Evolutionary conservation across 768 basidiomycete species (phyloP), one percentile per base, ranked within the genome.

Genomic region (Panaeolus papilionaceus): DNA sequence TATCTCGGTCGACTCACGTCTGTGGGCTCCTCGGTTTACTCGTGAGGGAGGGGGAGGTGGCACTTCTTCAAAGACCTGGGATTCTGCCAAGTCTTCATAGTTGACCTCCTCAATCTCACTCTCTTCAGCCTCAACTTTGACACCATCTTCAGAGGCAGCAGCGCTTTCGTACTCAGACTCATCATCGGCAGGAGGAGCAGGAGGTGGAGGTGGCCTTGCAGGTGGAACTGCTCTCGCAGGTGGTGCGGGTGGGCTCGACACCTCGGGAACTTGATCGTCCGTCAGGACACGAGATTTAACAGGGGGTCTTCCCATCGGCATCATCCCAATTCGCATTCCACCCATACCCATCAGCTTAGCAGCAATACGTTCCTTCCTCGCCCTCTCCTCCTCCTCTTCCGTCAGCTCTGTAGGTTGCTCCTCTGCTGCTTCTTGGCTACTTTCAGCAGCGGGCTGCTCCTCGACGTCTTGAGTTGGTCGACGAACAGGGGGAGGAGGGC

Each of bases 61-160:
- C 3, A 78, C 78, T 63, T 84, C 83, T 65, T 85, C 85, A 63
- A 83, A 82, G 40, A 79, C 83, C 64, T 86, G 54, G 8, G 68
- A 82, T 63, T 79, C 77, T 28, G 80, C 84, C 28, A 58, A 58
- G 69, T 90, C 89, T 40, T 88, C 86, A 67, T 89, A 82, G 9
- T 77, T 80, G 9, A 90, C 85, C 70, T 92, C 90, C 70, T 92
- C 91, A 14, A 88, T 79, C 73, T 92, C 90, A 68, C 89, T 92
- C 71, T 92, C 91, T 72, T 92, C 90, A 6, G 84, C 86, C 67
- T 92, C 92, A 28, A 88, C 86, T 42, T 83, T 82, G 26, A 89
- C 88, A 10, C 86, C 86, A 54, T 92, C 90, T 20, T 89, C 88
- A 4, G 87, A 86, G 38, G 79, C 77, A 39, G 76, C 72, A 37